Base-by-base conservation (phyloP, 2,329 filamentous ascomycete genomes). In the Arthrobotrys sphaeroides region DNA sequence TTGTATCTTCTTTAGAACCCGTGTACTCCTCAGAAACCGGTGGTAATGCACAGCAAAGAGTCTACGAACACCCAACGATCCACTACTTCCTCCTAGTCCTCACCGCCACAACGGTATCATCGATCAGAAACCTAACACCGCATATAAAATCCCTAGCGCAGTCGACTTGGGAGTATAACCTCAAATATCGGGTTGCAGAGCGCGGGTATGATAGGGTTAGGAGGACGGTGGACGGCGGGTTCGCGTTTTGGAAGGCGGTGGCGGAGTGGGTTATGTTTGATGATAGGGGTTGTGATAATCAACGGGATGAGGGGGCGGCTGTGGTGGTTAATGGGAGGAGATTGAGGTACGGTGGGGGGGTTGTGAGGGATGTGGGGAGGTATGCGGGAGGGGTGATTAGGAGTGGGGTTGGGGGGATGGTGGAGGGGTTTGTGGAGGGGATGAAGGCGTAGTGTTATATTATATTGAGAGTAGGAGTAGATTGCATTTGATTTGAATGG, bases 191-290 rank as follows among this genome's bases (percentile, higher is more conserved):
- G 13, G 57, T 75, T 18, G 72, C 64, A 9, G 72, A 75, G 43
- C 38, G 72, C 0, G 64, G 72, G 2, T 64, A 62, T 13, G 72
- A 75, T 3, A 55, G 9, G 5, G 40, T 75, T 1, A 62, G 64
- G 10, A 49, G 24, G 9, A 62, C 64, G 1, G 64, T 75, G 10
- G 64, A 75, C 24, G 51, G 40, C 12, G 59, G 72, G 2, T 75
- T 69, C 12, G 40, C 47, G 13, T 75, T 75, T 31, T 75, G 72
- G 72, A 75, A 69, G 16, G 64, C 64, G 33, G 72, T 75, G 13
- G 72, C 72, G 12, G 55, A 65, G 51, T 75, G 72, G 72, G 72
- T 67, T 26, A 69, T 75, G 64, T 64, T 75, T 62, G 72, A 75
- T 16, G 64, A 31, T 36, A 12, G 26, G 4, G n/a, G 10, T 31